phyloP scores from a whole-genome alignment of 176 grass and related monocot species.

The Puya raimondii region DNA sequence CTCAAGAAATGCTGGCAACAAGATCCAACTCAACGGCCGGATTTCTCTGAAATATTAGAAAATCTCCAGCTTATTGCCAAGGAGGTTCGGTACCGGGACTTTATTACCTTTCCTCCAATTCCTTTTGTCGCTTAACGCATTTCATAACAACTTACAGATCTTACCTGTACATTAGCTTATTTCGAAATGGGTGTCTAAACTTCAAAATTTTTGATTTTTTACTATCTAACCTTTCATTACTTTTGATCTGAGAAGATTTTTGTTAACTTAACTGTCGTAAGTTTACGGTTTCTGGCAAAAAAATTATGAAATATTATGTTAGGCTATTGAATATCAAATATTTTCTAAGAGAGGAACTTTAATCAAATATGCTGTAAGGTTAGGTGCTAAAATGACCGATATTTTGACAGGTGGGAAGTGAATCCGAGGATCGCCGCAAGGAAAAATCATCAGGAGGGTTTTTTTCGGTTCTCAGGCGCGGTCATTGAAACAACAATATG shows the following conservation, averaged over 20 bases:
- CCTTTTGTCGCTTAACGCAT: background rate
- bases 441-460: slow-evolving; percentile 57
- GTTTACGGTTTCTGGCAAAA: no score
- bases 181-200: no score
- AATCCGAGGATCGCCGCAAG: slow-evolving; percentile 47
- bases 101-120: background rate
- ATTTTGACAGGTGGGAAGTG: slow-evolving; percentile 47
- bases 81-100: background rate
- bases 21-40: slow-evolving; percentile 46
- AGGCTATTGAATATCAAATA: no score
- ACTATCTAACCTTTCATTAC: no score
- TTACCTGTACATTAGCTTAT: no score
- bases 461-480: slow-evolving; percentile 59
- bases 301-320: no score
- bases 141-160: background rate
- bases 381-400: background rate
- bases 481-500: slow-evolving; percentile 24
- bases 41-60: slow-evolving; percentile 65
- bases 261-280: no score
- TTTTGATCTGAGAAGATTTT: no score
- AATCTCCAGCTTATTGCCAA: slow-evolving; percentile 7
- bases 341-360: background rate
- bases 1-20: slow-evolving; percentile 87
- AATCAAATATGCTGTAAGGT: background rate
- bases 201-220: no score